Evolutionary conservation across 345 rosid genomes (phyloP).

Genomic region (Heritiera littoralis): DNA sequence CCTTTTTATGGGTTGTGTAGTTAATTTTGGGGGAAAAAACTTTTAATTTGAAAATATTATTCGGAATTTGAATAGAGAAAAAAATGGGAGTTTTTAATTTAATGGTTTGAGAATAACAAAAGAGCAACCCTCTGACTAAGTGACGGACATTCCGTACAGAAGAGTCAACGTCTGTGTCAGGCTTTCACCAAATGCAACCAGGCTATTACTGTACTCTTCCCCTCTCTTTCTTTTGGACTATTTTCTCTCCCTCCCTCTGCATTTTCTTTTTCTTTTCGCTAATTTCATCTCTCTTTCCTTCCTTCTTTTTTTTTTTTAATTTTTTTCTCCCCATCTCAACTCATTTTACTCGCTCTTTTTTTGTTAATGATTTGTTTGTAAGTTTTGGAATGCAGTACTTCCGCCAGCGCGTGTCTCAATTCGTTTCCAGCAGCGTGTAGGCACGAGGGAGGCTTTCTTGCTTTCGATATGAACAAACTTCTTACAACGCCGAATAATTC

Average conservation of each 20-base stretch:
- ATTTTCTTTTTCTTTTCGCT: not conserved
- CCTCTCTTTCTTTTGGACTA: slow-evolving; percentile 15
- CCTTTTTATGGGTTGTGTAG: not conserved
- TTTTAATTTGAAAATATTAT: too few species aligned
- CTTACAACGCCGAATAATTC: slow-evolving; percentile 34
- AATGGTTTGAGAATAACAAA: too few species aligned
- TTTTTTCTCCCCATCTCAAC: too few species aligned
- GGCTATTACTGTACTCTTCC: slow-evolving; percentile 24
- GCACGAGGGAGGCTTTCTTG: not conserved
- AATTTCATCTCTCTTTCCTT: not conserved
- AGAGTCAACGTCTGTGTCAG: slow-evolving; percentile 50
- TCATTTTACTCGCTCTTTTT: not conserved
- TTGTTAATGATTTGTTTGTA: too few species aligned
- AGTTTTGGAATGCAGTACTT: not conserved
- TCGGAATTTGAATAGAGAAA: too few species aligned
- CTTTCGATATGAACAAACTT: slow-evolving; percentile 15
- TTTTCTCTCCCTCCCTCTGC: not conserved
- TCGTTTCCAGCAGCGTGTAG: not conserved
- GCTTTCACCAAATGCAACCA: slow-evolving; percentile 41
- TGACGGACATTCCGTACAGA: slow-evolving; percentile 43
- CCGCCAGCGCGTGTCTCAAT: not conserved
- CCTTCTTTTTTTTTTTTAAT: too few species aligned
- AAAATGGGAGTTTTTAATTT: too few species aligned
- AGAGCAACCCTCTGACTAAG: not conserved
- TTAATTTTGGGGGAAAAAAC: too few species aligned